Percentiles rank a stretch among this genome's conserved stretches.
phyloP scores from a whole-genome alignment of 1,284 basidiomycete genomes.

The Ganoderma lingzhi region DNA sequence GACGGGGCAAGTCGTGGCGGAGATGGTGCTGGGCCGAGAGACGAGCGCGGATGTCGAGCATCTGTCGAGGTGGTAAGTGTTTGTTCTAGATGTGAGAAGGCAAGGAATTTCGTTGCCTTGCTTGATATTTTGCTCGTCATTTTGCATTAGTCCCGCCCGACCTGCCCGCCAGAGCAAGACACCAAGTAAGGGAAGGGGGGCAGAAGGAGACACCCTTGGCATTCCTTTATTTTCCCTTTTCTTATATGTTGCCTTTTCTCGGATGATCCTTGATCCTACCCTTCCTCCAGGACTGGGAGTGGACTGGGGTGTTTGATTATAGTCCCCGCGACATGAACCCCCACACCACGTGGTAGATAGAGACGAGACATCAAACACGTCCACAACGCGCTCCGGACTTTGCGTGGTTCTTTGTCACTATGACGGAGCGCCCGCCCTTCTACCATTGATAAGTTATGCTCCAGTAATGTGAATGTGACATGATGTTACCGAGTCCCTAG shows the following conservation, averaged over 20 bases:
- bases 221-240: neutral
- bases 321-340: conserved; percentile 13
- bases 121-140: neutral
- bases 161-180: neutral
- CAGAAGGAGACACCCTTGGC: neutral
- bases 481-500: neutral
- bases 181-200: neutral
- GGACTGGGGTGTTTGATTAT: conserved; percentile 30
- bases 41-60: conserved; percentile 42
- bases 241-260: neutral
- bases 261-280: conserved; percentile 20
- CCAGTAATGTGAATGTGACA: neutral
- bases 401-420: too few species aligned
- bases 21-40: conserved; percentile 43
- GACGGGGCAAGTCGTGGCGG: conserved; percentile 44
- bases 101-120: neutral
- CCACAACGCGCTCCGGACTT: too few species aligned
- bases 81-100: conserved; percentile 14
- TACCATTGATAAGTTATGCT: neutral
- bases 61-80: conserved; percentile 40
- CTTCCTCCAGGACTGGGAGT: conserved; percentile 26
- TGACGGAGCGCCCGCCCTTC: too few species aligned
- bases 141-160: neutral
- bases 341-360: neutral
- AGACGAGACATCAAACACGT: neutral